Conservation (phyloP, 2,329 filamentous ascomycete genomes). For the Tolypocladium endophyticum region DNA sequence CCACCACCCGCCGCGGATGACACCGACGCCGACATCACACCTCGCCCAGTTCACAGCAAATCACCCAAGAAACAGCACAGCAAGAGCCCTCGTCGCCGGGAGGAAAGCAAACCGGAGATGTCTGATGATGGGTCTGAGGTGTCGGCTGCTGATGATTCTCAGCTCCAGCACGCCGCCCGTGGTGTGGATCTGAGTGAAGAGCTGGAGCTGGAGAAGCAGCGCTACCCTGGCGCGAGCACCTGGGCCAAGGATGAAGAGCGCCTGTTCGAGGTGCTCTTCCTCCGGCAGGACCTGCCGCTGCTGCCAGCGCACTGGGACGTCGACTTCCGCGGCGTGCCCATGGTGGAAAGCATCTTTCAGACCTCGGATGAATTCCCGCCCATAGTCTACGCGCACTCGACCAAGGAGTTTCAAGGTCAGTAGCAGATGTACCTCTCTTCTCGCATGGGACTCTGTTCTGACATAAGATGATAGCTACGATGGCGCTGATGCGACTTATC, state of each 20-base stretch:
- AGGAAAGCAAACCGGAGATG: not conserved
- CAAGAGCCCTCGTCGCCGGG: not conserved
- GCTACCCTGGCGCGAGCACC: slow-evolving; percentile 30
- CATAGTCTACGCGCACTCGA: slow-evolving; percentile 25
- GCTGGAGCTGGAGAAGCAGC: slow-evolving; percentile 32
- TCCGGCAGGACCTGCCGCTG: slow-evolving; percentile 28
- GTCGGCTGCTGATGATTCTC: not conserved
- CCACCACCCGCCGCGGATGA: not conserved
- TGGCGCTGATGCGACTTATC: slow-evolving; percentile 25
- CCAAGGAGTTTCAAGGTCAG: slow-evolving; percentile 26
- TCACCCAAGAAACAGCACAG: not conserved
- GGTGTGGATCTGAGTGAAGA: slow-evolving; percentile 13
- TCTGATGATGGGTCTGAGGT: not conserved
- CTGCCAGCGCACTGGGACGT: slow-evolving; percentile 28
- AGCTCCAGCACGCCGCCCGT: not conserved
- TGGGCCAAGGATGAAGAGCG: slow-evolving; percentile 41
- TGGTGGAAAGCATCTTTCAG: slow-evolving; percentile 25
- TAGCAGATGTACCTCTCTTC: not conserved
- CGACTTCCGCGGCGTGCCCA: slow-evolving; percentile 28
- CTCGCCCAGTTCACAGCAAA: not conserved
- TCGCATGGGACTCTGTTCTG: slow-evolving; percentile 2
- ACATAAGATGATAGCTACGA: slow-evolving; percentile 21
- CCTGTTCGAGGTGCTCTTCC: slow-evolving; percentile 30
- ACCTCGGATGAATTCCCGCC: slow-evolving; percentile 19
- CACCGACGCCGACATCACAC: not conserved